Evolutionary conservation across 2,329 filamentous ascomycete species (phyloP).

Genomic region (Aureobasidium sp.): DNA sequence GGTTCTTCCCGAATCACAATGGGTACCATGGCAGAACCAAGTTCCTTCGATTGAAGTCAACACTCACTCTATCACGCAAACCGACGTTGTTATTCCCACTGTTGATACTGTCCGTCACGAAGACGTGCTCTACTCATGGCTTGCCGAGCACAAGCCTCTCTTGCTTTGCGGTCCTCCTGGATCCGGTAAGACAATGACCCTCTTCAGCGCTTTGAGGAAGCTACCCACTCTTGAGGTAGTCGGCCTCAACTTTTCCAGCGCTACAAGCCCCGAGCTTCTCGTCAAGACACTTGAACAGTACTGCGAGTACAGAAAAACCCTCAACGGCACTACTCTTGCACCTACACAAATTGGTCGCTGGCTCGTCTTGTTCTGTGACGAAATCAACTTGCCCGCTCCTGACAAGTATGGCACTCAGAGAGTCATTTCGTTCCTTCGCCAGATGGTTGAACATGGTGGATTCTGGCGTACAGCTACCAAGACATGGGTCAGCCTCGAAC

Average conservation of each 20-base stretch:
- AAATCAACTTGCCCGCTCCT: slow-evolving; percentile 96
- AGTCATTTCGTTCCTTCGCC: slow-evolving; percentile 92
- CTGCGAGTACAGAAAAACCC: slow-evolving; percentile 97
- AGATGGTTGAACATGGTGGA: slow-evolving; percentile 96
- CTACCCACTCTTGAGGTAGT: slow-evolving; percentile 98
- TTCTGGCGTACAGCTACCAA: slow-evolving; percentile 99
- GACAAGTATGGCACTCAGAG: slow-evolving; percentile 97
- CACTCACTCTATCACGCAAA: slow-evolving; percentile 95
- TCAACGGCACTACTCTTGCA: slow-evolving; percentile 91
- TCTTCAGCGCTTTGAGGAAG: slow-evolving; percentile 95
- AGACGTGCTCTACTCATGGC: slow-evolving; percentile 98
- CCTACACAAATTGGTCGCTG: slow-evolving; percentile 94
- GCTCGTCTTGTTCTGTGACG: slow-evolving; percentile 98
- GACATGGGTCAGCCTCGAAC: slow-evolving; percentile 93
- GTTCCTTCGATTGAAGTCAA: slow-evolving; percentile 95
- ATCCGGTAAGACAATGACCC: slow-evolving; percentile 99
- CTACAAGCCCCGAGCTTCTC: slow-evolving; percentile 91
- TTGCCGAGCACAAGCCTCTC: slow-evolving; percentile 95
- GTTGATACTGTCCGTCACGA: slow-evolving; percentile 96
- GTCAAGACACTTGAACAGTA: slow-evolving; percentile 99
- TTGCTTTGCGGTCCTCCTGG: slow-evolving; percentile 94
- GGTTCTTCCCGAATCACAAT: slow-evolving; percentile 74
- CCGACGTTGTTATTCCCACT: slow-evolving; percentile 96
- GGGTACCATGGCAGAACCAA: slow-evolving; percentile 88
- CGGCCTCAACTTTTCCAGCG: slow-evolving; percentile 97